Conservation (phyloP, 306 rosid genomes). For the Gastrolobium villosum region DNA sequence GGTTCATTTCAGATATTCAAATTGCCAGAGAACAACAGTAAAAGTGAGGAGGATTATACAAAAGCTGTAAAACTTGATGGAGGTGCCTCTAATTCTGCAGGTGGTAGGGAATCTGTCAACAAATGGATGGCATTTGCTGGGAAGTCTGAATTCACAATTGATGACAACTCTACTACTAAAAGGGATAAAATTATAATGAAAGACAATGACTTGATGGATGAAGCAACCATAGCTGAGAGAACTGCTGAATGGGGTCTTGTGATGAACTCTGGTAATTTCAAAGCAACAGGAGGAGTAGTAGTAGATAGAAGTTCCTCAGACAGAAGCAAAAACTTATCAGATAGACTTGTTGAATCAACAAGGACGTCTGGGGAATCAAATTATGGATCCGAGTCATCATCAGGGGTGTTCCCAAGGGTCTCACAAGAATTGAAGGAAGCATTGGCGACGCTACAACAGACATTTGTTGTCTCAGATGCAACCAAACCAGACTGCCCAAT, state of each 20-base stretch:
- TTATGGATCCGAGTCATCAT: conserved; percentile 49
- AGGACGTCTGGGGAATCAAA: conserved; percentile 72
- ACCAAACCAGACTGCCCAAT: conserved; percentile 93
- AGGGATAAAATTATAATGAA: conserved; percentile 11
- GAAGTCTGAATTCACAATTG: conserved; percentile 28
- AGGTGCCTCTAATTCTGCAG: conserved; percentile 44
- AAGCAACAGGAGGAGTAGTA: conserved; percentile 41
- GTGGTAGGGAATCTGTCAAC: conserved; percentile 42
- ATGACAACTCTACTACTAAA: conserved; percentile 4
- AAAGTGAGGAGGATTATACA: background rate
- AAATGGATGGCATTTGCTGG: conserved; percentile 91
- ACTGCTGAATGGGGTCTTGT: conserved; percentile 86
- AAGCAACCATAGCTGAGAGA: conserved; percentile 70
- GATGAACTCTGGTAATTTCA: conserved; percentile 66
- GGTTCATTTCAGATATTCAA: conserved; percentile 48
- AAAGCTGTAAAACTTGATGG: background rate
- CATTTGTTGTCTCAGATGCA: conserved; percentile 95
- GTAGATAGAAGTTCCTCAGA: conserved; percentile 48
- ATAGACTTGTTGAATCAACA: conserved; percentile 54
- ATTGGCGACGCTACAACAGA: conserved; percentile 75
- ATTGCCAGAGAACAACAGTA: conserved; percentile 20
- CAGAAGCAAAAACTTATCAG: conserved; percentile 56
- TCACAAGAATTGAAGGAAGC: conserved; percentile 85
- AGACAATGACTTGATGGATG: conserved; percentile 35
- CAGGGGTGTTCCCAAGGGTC: conserved; percentile 69